Evolutionary conservation across 2,329 filamentous ascomycete species (phyloP).

Genomic region (Seiridium cupressi): DNA sequence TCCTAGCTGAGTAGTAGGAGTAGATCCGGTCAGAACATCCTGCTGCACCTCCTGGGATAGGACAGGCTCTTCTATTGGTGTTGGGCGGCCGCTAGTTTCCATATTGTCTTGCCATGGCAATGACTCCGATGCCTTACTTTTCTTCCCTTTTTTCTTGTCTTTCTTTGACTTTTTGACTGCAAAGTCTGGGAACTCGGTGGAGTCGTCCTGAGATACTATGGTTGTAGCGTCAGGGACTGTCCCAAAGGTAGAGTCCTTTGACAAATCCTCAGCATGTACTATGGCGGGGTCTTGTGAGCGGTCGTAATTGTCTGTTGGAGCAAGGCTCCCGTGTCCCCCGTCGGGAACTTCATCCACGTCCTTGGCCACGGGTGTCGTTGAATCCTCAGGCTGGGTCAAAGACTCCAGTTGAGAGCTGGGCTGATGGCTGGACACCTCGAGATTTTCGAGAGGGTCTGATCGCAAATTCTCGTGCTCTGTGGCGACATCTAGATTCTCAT

Average conservation of each 20-base stretch:
- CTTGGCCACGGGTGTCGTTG: not conserved
- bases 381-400: not conserved
- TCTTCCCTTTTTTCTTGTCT: conserved; percentile 24
- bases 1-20: no score
- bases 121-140: conserved; percentile 6
- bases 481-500: no score
- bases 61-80: not conserved
- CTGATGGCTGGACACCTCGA: not conserved
- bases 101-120: conserved; percentile 5
- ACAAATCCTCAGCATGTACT: not conserved
- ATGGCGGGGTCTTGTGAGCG: not conserved
- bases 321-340: no score
- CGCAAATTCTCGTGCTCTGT: not conserved
- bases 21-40: not conserved
- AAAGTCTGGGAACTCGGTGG: conserved; percentile 13
- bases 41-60: not conserved
- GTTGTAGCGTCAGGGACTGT: not conserved
- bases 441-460: not conserved
- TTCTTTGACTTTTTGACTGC: conserved; percentile 31
- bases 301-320: not conserved
- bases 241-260: not conserved
- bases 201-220: not conserved
- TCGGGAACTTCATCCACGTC: not conserved
- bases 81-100: not conserved
- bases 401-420: not conserved